Conservation (phyloP, 2,329 filamentous ascomycete genomes). For the Ophiocordyceps camponoti-floridani region DNA sequence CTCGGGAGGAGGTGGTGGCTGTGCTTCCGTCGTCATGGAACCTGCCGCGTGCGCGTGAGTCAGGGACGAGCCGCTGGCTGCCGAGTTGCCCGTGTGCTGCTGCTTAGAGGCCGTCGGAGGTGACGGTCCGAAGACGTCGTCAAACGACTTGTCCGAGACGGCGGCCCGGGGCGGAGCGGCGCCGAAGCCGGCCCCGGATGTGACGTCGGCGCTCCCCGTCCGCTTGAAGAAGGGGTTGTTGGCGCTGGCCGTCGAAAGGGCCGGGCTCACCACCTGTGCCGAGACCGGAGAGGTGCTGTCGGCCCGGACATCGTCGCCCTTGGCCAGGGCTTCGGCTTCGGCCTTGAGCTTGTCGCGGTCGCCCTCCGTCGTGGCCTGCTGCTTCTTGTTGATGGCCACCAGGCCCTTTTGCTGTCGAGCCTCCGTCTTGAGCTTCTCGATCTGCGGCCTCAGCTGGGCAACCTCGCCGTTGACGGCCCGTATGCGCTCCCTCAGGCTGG, state of each 20-base stretch:
- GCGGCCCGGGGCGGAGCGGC: conserved; percentile 27
- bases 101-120: conserved; percentile 29
- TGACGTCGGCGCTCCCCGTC: conserved; percentile 41
- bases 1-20: conserved; percentile 46
- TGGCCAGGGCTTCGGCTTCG: conserved; percentile 54
- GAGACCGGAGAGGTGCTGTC: conserved; percentile 31
- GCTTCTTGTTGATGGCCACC: conserved; percentile 97
- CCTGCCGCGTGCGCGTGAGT: conserved; percentile 46
- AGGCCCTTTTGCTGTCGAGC: conserved; percentile 90
- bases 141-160: conserved; percentile 53
- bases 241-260: conserved; percentile 48
- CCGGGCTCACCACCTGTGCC: conserved; percentile 47
- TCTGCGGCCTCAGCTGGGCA: conserved; percentile 65
- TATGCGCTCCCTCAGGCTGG: conserved; percentile 72
- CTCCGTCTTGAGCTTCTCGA: conserved; percentile 86
- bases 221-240: conserved; percentile 93
- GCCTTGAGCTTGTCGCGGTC: conserved; percentile 76
- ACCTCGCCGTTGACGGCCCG: conserved; percentile 68
- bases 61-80: conserved; percentile 29
- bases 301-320: conserved; percentile 39
- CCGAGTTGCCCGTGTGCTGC: conserved; percentile 39
- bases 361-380: conserved; percentile 72
- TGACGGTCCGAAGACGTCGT: conserved; percentile 63
- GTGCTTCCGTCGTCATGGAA: conserved; percentile 37
- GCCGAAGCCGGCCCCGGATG: conserved; percentile 33